Evolutionary conservation across 2,329 filamentous ascomycete genomes (phyloP).

Genomic region (Phaeophleospora eucalypticola): DNA sequence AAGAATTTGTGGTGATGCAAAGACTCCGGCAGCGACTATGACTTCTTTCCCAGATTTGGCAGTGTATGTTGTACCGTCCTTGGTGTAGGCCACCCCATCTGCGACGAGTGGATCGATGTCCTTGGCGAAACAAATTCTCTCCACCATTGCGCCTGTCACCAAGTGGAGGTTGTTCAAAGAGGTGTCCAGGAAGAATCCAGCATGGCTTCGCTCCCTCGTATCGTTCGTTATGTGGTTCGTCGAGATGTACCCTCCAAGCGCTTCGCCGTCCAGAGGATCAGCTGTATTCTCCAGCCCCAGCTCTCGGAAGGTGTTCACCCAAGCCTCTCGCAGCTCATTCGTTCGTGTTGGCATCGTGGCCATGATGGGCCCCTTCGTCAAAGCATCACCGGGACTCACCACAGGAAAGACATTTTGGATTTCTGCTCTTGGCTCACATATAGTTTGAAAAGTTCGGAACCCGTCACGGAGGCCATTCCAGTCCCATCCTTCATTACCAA

Average conservation of each 20-base stretch:
- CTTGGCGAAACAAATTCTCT: conserved; percentile 11
- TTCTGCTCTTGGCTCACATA: neutral
- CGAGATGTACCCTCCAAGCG: conserved; percentile 30
- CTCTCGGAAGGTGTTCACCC: conserved; percentile 7
- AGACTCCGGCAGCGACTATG: conserved; percentile 55
- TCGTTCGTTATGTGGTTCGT: conserved; percentile 18
- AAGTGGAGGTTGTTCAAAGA: conserved; percentile 7
- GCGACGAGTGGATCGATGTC: no score
- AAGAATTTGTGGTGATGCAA: conserved; percentile 54
- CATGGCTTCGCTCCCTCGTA: conserved; percentile 4
- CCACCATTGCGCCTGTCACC: conserved; percentile 4
- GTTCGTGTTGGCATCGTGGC: neutral
- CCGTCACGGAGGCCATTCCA: conserved; percentile 10
- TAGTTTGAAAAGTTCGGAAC: neutral
- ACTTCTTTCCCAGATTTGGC: conserved; percentile 34
- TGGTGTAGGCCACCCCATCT: neutral
- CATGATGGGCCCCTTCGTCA: neutral
- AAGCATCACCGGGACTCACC: neutral
- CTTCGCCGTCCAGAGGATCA: conserved; percentile 33
- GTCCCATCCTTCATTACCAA: conserved; percentile 37
- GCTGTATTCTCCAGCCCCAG: conserved; percentile 24
- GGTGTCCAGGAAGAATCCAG: conserved; percentile 5
- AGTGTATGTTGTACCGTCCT: conserved; percentile 1
- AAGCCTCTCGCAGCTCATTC: conserved; percentile 20
- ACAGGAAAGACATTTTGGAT: neutral